phyloP scores from a whole-genome alignment of 345 rosid species.

The Salix suchowensis region DNA sequence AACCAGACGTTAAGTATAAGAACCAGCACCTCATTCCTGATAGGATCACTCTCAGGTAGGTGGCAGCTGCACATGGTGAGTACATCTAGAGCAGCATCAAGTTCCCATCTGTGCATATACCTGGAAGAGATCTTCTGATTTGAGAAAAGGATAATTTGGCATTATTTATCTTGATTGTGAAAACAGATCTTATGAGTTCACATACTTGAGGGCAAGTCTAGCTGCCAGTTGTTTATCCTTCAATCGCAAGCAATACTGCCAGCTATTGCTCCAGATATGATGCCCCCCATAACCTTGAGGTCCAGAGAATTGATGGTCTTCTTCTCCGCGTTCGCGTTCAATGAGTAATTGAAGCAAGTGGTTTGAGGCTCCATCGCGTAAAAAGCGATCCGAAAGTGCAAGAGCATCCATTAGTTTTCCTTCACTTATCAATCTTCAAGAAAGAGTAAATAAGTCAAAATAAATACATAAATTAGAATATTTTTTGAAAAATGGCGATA shows the following conservation, averaged over 20 bases:
- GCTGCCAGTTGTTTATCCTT: constrained; percentile 91
- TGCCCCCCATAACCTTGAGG: constrained; percentile 60
- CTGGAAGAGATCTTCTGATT: constrained; percentile 23
- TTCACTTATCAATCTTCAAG: constrained; percentile 69
- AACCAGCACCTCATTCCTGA: constrained; percentile 58
- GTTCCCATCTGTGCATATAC: constrained; percentile 91
- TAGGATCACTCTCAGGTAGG: constrained; percentile 55
- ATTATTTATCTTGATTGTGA: too few species aligned
- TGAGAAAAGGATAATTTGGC: too few species aligned
- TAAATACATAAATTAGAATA: neutral
- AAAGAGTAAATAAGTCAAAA: constrained; percentile 5
- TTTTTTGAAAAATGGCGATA: too few species aligned
- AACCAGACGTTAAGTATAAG: constrained; percentile 1
- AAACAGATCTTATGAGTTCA: constrained; percentile 3
- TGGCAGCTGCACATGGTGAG: constrained; percentile 98
- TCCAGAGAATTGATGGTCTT: constrained; percentile 45
- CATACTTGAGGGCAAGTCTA: constrained; percentile 81
- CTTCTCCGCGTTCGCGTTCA: constrained; percentile 55
- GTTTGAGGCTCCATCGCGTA: constrained; percentile 88
- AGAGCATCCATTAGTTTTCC: constrained; percentile 93
- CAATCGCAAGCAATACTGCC: constrained; percentile 96
- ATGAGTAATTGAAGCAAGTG: constrained; percentile 77
- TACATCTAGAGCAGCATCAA: constrained; percentile 82
- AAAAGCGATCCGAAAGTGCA: constrained; percentile 94
- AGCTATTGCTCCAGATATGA: constrained; percentile 66